Evolutionary conservation across 768 basidiomycete species (phyloP), one percentile per base, ranked within the genome.

Genomic region (Gyrodon lividus): DNA sequence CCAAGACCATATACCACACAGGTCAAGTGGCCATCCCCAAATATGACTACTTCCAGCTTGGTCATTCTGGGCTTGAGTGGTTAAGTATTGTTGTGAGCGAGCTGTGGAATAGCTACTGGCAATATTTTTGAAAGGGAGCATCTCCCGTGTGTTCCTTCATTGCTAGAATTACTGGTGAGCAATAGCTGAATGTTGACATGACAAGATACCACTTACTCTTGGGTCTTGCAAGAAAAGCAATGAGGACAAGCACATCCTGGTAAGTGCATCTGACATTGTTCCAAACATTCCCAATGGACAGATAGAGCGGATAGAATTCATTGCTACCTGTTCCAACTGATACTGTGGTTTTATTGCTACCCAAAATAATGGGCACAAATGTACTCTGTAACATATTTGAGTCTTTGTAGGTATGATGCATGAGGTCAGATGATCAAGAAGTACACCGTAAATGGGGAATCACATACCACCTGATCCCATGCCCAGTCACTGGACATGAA

Each of bases 401-500:
- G 10, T 51, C 45, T 2, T 13, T 8, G 6, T 14, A 30, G 30
- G 30, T 30, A 10, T 30, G 51, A 10, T 2, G 10, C 7, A 24
- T 30, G 30, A 30, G 30, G 17, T 6, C 5, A 10, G 5, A 41
- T 22, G 5, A 40, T 23, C 17, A 39, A 39, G 1, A 20, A 39
- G n/a, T n/a, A n/a, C n/a, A 5, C 1, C 19, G 2, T 2, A 43
- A 30, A 30, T 30, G 30, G 2, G 12, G 28, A 4, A 33, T 10
- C 13, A 48, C 14, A 0, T 44, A 54, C 52, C 0, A 19, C 48
- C 20, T 49, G 6, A 2, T 54, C 38, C 48, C 52, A 54, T 12
- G 43, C 52, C 52, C 52, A 54, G 16, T 54, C 43, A 16, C 23
- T 43, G 0, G 33, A 43, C 48, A 50, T 50, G 13, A 50, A 50